Conservation (phyloP, 1,139 yeast genomes). For the Scheffersomyces quercinus region DNA sequence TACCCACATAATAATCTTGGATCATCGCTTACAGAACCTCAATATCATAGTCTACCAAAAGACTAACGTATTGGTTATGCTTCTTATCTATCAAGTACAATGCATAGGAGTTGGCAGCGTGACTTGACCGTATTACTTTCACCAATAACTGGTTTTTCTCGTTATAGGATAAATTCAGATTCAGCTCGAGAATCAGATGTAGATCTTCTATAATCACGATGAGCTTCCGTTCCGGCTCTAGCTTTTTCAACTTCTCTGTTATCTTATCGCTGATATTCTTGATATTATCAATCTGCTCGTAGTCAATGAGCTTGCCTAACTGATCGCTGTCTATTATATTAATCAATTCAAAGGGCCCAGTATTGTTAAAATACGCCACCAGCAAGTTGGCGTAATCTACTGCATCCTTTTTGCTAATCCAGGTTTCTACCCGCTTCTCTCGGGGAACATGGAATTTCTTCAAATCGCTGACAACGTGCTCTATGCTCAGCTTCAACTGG, state of each 20-base stretch:
- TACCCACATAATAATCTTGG: too few relatives aligned
- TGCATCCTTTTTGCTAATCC: too few relatives aligned
- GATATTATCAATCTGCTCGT: conserved; percentile 6
- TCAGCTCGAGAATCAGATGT: conserved; percentile 4
- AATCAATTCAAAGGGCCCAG: conserved; percentile 9
- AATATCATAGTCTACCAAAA: conserved; percentile 3
- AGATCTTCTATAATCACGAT: conserved; percentile 8
- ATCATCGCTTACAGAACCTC: neutral
- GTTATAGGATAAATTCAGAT: conserved; percentile 5
- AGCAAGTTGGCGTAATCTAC: neutral
- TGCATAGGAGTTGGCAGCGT: neutral
- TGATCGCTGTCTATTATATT: neutral
- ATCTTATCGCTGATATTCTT: conserved; percentile 1
- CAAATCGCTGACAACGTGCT: too few relatives aligned
- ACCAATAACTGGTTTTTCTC: conserved; percentile 7
- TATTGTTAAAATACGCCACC: conserved; percentile 8
- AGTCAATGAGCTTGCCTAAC: conserved; percentile 7
- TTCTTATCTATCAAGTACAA: conserved; percentile 5
- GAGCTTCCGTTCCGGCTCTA: neutral
- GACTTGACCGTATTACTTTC: conserved; percentile 1
- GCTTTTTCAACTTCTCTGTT: neutral
- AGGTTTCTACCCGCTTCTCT: too few relatives aligned
- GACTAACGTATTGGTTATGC: conserved; percentile 5
- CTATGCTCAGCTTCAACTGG: too few relatives aligned
- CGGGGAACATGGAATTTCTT: too few relatives aligned